Base-by-base conservation (phyloP, 352 stramenopile species). In the Phytophthora pini region DNA sequence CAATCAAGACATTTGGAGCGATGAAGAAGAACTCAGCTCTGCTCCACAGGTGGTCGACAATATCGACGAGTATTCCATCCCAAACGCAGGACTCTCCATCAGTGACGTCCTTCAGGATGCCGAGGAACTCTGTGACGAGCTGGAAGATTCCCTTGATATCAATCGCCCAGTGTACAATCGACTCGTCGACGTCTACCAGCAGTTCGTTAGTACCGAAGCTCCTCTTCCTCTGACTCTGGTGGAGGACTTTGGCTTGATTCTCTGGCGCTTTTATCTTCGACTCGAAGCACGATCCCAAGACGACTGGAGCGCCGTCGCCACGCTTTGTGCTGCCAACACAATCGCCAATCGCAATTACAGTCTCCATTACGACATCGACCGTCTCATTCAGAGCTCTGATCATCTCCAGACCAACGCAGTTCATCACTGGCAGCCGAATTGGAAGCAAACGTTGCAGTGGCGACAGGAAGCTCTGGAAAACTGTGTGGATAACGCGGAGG, bases 341-440 rank as follows among this genome's bases (percentile, higher is more conserved):
- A 32, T 65, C 39, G 31, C 49, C 24, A 26, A 34, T 15, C 38
- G 34, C 1, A 60, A 66, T 36, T 66, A 40, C n/a, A 24, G 58
- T 4, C 10, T 66, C 10, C 58, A 66, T 32, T 51, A 66, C 32
- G 49, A 66, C 7, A 54, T 66, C 31, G 58, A 66, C 8, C 48
- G 32, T 12, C 50, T 66, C 2, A 24, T 65, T n/a, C 11, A 47
- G 5, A 53, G 13, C 8, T 32, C 15, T 9, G 22, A 24, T 5
- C 12, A 29, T 40, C 40, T 65, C 17, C 5, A 48, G 5, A 58
- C 17, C 27, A 41, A 34, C 24, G 12, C 39, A 22, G 41, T 59
- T 40, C 48, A 66, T 26, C 31, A 17, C 8, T 66, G 58, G 48
- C 27, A 66, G 10, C 43, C 31, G 0, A 17, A 2, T 27, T 66